Conservation (phyloP, 371 early-diverging fungal genomes). For the Zancudomyces culisetae region DNA sequence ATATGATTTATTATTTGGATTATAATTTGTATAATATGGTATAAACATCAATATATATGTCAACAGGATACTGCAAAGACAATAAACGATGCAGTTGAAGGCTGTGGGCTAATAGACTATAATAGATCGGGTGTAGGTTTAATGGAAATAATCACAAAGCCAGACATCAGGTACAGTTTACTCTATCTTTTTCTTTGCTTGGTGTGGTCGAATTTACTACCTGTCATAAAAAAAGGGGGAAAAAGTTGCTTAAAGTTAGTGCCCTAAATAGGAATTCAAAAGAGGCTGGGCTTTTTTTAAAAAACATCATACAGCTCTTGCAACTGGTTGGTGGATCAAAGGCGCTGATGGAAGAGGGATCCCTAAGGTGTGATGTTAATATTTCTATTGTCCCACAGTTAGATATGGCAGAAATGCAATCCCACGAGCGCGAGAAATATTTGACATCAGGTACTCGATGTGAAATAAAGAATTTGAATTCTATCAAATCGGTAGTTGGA, state of each 20-base stretch:
- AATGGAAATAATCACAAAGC: conserved; percentile 78
- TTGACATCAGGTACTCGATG: conserved; percentile 46
- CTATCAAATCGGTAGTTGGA: conserved; percentile 37
- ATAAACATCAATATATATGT: background rate
- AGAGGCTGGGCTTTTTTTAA: conserved; percentile 57
- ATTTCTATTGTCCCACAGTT: conserved; percentile 44
- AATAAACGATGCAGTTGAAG: conserved; percentile 38
- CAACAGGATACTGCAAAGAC: conserved; percentile 66
- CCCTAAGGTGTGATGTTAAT: conserved; percentile 81
- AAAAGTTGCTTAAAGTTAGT: too few species aligned
- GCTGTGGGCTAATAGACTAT: conserved; percentile 46
- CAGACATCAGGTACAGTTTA: conserved; percentile 46
- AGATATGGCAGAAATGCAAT: background rate
- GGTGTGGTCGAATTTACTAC: too few species aligned
- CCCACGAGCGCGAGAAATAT: conserved; percentile 7
- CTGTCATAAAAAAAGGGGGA: too few species aligned
- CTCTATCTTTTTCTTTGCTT: background rate
- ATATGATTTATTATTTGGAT: too few species aligned
- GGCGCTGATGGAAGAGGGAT: conserved; percentile 77
- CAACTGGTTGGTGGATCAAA: conserved; percentile 51
- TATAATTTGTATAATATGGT: background rate
- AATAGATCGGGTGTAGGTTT: conserved; percentile 75
- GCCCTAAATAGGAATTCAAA: conserved; percentile 20
- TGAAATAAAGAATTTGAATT: conserved; percentile 81
- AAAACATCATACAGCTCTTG: conserved; percentile 51